A percentile compares a stretch with the other conserved stretches of the same genome.
Evolutionary conservation across 768 basidiomycete species (phyloP).

Genomic region (Tulasnella sp.): DNA sequence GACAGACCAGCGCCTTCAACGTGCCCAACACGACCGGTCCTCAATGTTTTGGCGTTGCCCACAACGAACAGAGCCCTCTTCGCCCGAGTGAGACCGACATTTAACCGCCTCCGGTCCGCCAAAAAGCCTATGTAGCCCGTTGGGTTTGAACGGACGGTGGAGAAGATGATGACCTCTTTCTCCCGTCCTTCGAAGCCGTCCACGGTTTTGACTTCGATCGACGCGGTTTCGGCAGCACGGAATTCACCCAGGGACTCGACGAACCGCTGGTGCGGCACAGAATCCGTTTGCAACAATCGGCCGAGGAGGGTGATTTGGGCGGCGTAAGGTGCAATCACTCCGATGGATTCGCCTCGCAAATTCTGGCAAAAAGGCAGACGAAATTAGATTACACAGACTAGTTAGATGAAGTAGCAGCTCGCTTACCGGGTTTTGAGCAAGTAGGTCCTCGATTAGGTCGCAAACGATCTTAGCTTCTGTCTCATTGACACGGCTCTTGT

Average conservation of each 20-base stretch:
- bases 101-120: slow-evolving; percentile 77
- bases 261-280: slow-evolving; percentile 54
- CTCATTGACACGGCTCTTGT: slow-evolving; percentile 71
- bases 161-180: slow-evolving; percentile 89
- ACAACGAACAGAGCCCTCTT: slow-evolving; percentile 80
- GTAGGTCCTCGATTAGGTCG: slow-evolving; percentile 75
- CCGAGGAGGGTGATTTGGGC: slow-evolving; percentile 77
- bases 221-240: slow-evolving; percentile 59
- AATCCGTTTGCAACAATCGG: slow-evolving; percentile 59
- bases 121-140: slow-evolving; percentile 82
- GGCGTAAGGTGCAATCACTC: slow-evolving; percentile 87
- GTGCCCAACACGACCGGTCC: slow-evolving; percentile 39
- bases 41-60: slow-evolving; percentile 66
- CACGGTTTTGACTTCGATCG: slow-evolving; percentile 86
- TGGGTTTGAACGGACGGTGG: slow-evolving; percentile 80
- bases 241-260: slow-evolving; percentile 56
- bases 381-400: not conserved
- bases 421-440: slow-evolving; percentile 68
- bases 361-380: slow-evolving; percentile 40
- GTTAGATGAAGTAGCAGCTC: not conserved
- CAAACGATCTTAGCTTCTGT: slow-evolving; percentile 75
- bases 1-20: too few relatives aligned
- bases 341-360: slow-evolving; percentile 72
- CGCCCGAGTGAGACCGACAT: slow-evolving; percentile 87
- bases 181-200: slow-evolving; percentile 94